Conservation (phyloP, 768 basidiomycete genomes). For the Boletus pseudo-olivaceus region DNA sequence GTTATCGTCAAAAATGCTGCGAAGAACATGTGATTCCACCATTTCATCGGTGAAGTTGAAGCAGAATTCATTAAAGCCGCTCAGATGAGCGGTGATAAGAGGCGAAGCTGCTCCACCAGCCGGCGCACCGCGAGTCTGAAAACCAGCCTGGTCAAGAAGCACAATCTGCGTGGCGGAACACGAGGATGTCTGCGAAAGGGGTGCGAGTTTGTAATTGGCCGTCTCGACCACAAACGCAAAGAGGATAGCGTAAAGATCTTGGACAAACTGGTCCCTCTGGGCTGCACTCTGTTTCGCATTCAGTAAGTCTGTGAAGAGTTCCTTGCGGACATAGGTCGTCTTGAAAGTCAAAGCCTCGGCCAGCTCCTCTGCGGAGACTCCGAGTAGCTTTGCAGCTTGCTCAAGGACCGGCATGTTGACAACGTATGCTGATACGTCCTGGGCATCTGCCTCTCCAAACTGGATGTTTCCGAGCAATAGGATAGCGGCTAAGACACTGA, state of each 20-base stretch:
- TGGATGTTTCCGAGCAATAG: slow-evolving; percentile 56
- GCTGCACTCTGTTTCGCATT: slow-evolving; percentile 46
- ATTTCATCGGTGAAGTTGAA: slow-evolving; percentile 60
- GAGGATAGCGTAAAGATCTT: slow-evolving; percentile 60
- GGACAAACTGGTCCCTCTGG: slow-evolving; percentile 53
- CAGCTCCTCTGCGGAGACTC: slow-evolving; percentile 52
- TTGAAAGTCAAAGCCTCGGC: slow-evolving; percentile 52
- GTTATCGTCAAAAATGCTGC: slow-evolving; percentile 49
- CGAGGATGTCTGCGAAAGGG: slow-evolving; percentile 38
- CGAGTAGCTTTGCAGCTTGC: slow-evolving; percentile 47
- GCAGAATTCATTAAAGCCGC: slow-evolving; percentile 59
- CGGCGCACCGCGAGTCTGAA: slow-evolving; percentile 48
- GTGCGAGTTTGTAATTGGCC: slow-evolving; percentile 54
- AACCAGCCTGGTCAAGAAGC: slow-evolving; percentile 55
- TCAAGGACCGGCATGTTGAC: slow-evolving; percentile 46
- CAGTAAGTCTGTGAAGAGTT: slow-evolving; percentile 55
- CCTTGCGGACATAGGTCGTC: slow-evolving; percentile 56
- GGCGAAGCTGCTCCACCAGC: slow-evolving; percentile 42
- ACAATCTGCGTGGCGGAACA: slow-evolving; percentile 46
- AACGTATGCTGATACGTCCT: slow-evolving; percentile 52
- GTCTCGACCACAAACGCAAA: slow-evolving; percentile 64
- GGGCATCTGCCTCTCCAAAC: slow-evolving; percentile 52
- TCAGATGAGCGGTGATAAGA: slow-evolving; percentile 52
- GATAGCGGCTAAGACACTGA: slow-evolving; percentile 49
- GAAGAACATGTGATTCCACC: slow-evolving; percentile 54